phyloP scores from a whole-genome alignment of 345 rosid genomes.

The Eucalyptus camaldulensis region DNA sequence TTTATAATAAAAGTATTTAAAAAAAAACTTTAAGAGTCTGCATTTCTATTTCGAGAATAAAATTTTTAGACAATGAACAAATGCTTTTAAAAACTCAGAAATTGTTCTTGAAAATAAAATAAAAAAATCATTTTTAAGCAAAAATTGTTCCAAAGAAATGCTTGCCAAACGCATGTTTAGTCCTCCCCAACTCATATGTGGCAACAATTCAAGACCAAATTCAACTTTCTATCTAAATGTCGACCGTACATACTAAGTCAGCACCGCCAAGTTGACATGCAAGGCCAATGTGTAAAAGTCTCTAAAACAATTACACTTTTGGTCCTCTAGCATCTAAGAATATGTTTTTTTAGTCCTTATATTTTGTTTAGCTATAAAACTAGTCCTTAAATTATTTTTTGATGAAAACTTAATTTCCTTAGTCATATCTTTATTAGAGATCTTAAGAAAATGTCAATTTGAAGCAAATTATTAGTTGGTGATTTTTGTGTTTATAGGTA shows the following conservation, averaged over 20 bases:
- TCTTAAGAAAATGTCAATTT: not conserved
- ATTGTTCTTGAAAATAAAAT: fast-evolving
- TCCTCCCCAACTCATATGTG: not conserved
- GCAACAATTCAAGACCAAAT: not conserved
- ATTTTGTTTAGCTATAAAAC: not conserved
- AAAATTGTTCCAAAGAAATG: no score
- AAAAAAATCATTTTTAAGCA: no score
- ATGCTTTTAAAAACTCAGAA: no score
- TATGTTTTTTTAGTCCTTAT: not conserved
- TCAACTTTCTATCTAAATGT: not conserved
- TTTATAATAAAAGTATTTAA: no score
- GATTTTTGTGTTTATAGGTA: not conserved
- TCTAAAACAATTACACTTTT: not conserved
- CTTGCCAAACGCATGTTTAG: no score
- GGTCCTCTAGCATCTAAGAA: not conserved
- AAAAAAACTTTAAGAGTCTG: no score
- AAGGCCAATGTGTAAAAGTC: not conserved
- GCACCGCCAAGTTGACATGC: not conserved
- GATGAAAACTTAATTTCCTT: not conserved
- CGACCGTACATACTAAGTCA: not conserved
- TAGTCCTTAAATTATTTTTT: not conserved
- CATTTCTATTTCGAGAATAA: no score
- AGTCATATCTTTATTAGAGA: not conserved
- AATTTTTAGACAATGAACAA: fast-evolving
- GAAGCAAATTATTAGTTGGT: not conserved